These are phyloP conservation scores for Pseudovirgaria hyperparasitica DNA, from an alignment of 2,329 filamentous ascomycete species.

Conservation along the genomic window DNA sequence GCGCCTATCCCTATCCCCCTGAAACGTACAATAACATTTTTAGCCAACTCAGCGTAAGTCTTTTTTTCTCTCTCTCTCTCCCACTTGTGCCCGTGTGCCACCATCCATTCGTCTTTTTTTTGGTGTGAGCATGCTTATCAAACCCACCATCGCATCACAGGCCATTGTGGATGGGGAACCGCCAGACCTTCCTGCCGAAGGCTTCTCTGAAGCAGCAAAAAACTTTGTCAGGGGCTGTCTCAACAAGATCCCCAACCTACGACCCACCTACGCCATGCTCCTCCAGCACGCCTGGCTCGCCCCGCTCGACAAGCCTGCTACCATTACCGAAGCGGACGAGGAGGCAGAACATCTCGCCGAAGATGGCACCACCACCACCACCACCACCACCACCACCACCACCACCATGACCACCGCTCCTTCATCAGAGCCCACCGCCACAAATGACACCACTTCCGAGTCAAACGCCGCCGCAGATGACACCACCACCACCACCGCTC, in stretches of 20 bases:
- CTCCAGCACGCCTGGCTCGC: conserved; percentile 82
- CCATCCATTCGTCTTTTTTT: conserved; percentile 1
- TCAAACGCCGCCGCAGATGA: conserved; percentile 23
- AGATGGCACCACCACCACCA: conserved; percentile 25
- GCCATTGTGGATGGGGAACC: conserved; percentile 97
- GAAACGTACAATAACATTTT: conserved; percentile 98
- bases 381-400: conserved; percentile 22
- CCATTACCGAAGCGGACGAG: conserved; percentile 58
- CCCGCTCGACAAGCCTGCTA: conserved; percentile 61
- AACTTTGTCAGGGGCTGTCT: conserved; percentile 84
- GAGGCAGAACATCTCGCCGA: no score
- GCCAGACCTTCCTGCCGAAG: conserved; percentile 66
- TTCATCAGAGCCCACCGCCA: no score
- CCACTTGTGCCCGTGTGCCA: conserved; percentile 5
- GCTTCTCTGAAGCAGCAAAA: conserved; percentile 66
- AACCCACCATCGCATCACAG: conserved; percentile 45
- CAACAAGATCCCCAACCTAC: conserved; percentile 80
- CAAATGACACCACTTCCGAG: conserved; percentile 2
- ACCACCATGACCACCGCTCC: conserved; percentile 29
- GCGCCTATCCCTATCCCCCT: conserved; percentile 88
- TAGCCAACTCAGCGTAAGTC: conserved; percentile 84
- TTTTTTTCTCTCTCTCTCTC: conserved; percentile 1
- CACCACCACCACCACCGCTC: conserved; percentile 28
- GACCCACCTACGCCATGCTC: conserved; percentile 88
- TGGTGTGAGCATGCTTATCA: conserved; percentile 9